These are phyloP conservation scores for Ceratobasidium sp. DNA, from an alignment of 1,284 basidiomycete genomes.

Conservation along the genomic window DNA sequence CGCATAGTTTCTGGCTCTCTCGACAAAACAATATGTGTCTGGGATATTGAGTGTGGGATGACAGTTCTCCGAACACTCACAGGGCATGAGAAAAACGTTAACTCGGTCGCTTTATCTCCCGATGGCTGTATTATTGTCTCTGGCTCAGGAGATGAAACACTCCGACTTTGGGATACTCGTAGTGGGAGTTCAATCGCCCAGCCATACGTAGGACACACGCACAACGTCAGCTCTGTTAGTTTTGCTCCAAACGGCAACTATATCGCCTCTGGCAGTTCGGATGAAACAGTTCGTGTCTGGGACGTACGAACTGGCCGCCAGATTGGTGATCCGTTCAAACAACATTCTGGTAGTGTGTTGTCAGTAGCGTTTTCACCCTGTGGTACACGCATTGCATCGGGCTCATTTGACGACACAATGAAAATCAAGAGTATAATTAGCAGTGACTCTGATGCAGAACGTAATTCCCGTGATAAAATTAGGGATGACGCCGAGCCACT, in stretches of 20 bases:
- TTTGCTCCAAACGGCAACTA: background rate
- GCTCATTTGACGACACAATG: too few species aligned
- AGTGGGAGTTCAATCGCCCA: background rate
- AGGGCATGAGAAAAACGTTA: background rate
- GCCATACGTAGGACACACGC: background rate
- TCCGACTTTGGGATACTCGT: slow-evolving; percentile 22
- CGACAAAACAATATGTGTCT: background rate
- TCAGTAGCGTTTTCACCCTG: background rate
- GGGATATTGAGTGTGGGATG: background rate
- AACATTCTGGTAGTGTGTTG: background rate
- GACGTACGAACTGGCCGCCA: background rate
- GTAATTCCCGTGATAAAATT: too few species aligned
- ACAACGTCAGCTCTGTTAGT: background rate
- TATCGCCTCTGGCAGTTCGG: background rate
- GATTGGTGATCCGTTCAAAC: background rate
- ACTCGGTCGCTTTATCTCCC: slow-evolving; percentile 15
- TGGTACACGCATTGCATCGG: background rate
- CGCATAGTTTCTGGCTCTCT: background rate
- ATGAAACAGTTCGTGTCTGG: background rate
- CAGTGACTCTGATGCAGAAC: too few species aligned
- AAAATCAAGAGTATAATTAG: too few species aligned
- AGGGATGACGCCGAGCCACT: too few species aligned
- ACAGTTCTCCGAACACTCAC: background rate
- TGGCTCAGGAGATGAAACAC: slow-evolving; percentile 4
- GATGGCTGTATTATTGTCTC: slow-evolving; percentile 18